Conservation (phyloP, 139 green algal genomes). For the Astrephomene gubernaculifera region DNA sequence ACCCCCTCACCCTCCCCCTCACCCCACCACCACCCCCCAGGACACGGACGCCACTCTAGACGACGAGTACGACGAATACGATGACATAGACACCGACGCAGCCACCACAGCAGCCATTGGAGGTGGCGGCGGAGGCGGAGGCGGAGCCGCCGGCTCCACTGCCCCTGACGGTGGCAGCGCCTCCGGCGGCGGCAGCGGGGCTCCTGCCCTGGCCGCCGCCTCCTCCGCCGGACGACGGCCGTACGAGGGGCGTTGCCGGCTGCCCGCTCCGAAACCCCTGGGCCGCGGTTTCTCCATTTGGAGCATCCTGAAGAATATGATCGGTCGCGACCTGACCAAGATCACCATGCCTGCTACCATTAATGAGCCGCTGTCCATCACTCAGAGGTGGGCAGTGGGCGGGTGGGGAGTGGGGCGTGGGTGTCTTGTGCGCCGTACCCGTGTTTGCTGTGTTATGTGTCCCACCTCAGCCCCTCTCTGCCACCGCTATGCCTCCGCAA, state of each 20-base stretch:
- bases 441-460: no score
- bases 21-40: neutral
- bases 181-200: no score
- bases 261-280: conserved; percentile 58
- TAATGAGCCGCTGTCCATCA: conserved; percentile 91
- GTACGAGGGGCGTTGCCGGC: conserved; percentile 26
- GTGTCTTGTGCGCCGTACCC: no score
- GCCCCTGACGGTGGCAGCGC: no score
- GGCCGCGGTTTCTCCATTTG: conserved; percentile 81
- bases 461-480: no score
- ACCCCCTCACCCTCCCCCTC: neutral
- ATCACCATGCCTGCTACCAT: conserved; percentile 96
- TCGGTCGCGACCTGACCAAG: conserved; percentile 83
- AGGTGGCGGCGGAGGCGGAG: neutral
- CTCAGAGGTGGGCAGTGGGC: conserved; percentile 75
- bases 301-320: conserved; percentile 91
- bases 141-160: neutral
- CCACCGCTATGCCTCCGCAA: no score
- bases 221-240: neutral
- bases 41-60: conserved; percentile 31
- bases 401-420: neutral
- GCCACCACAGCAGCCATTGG: no score
- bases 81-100: neutral
- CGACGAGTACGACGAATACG: conserved; percentile 40
- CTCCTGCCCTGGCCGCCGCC: no score